phyloP scores from a whole-genome alignment of 2,329 filamentous ascomycete genomes.

The Verticillium dahliae region DNA sequence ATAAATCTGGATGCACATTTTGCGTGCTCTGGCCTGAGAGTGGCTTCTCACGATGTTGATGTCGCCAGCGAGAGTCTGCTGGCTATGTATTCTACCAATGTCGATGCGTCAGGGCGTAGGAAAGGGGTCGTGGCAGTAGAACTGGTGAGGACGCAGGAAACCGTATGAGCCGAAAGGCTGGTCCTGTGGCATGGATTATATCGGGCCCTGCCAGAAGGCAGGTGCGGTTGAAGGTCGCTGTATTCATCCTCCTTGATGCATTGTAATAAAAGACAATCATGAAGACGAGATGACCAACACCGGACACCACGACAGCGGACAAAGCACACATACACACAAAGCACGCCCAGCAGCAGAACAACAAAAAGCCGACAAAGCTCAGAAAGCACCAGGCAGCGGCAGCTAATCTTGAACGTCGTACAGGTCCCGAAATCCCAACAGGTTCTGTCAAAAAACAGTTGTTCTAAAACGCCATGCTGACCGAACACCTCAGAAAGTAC shows the following conservation, averaged over 20 bases:
- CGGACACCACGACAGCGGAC: neutral
- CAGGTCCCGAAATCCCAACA: neutral
- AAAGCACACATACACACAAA: neutral
- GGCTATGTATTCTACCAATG: too few species aligned
- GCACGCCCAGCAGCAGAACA: neutral
- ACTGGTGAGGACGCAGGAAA: neutral
- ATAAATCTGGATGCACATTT: constrained; percentile 26
- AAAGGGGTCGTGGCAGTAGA: too few species aligned
- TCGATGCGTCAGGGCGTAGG: too few species aligned
- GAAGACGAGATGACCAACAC: neutral
- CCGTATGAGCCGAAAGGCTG: too few species aligned
- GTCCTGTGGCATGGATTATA: too few species aligned
- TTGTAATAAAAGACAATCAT: too few species aligned
- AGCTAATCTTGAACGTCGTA: neutral
- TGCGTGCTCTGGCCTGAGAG: neutral
- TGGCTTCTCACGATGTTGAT: too few species aligned
- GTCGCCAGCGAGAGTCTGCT: too few species aligned
- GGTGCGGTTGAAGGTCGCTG: neutral
- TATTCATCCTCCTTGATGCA: neutral
- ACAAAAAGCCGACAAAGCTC: neutral
- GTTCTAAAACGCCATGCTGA: constrained; percentile 1
- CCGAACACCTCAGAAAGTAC: neutral
- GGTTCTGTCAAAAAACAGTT: neutral
- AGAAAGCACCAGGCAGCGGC: neutral
- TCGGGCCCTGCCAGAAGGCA: neutral